A percentile compares a stretch with the other conserved stretches of the same genome.
These are phyloP conservation scores for Fraxinus greggii DNA, from an alignment of 305 asterid genomes.

Conservation along the genomic window DNA sequence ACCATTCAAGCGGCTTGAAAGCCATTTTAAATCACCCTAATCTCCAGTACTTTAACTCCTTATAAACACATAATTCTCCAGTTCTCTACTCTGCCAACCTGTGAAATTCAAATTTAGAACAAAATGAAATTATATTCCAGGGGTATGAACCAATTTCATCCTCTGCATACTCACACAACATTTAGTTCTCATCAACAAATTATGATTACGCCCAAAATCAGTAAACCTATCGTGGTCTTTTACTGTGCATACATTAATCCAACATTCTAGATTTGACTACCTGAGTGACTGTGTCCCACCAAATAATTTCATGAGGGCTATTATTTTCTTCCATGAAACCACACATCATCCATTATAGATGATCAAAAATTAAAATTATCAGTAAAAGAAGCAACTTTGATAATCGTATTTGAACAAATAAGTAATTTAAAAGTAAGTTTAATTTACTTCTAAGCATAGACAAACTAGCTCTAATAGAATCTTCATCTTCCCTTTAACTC, in stretches of 20 bases:
- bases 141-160: slow-evolving; percentile 15
- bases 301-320: not conserved
- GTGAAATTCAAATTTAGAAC: not conserved
- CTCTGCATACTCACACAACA: not conserved
- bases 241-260: not conserved
- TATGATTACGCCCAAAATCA: slow-evolving; percentile 1
- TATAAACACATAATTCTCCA: slow-evolving; percentile 16
- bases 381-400: not conserved
- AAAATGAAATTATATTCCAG: slow-evolving; percentile 21
- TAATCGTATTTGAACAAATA: not conserved
- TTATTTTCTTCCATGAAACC: slow-evolving; percentile 9
- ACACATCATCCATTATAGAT: not conserved
- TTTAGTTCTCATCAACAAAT: not conserved
- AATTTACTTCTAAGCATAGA: not conserved
- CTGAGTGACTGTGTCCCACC: not conserved
- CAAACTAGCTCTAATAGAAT: not conserved
- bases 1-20: slow-evolving; percentile 68
- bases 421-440: not conserved
- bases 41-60: slow-evolving; percentile 18
- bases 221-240: not conserved
- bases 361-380: not conserved
- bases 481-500: not conserved
- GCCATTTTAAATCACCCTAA: slow-evolving; percentile 45
- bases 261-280: not conserved
- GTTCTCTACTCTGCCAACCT: slow-evolving; percentile 15